Evolutionary conservation across 2,329 filamentous ascomycete genomes (phyloP), one percentile per base, ranked within the genome.

Genomic region (Ceratocystis variospora): DNA sequence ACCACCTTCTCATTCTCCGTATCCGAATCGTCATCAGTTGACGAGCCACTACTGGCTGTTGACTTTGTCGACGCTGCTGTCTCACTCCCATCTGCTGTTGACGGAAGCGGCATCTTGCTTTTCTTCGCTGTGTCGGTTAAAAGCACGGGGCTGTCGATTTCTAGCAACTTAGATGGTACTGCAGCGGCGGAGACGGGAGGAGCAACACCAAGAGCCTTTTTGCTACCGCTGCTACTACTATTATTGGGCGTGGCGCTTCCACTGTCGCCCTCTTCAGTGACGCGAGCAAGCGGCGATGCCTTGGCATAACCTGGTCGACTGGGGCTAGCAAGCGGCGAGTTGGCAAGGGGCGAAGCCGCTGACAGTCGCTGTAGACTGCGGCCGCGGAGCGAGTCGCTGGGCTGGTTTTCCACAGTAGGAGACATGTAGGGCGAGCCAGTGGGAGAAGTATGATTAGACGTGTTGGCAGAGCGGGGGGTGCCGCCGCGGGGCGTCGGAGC

Each of bases 251-350:
- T 62, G 48, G 41, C 45, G 46, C 25, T 50, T 8, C 44, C 22
- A 22, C 53, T 31, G 28, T 65, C 66, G 46, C 61, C 72, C 74
- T 93, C 89, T 75, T 93, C 89, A 0, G 87, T 83, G 15, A 93
- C 89, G 69, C 87, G 81, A 62, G 87, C 87, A 67, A 93, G 77
- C 17, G 88, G 88, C 70, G 86, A 89, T 15, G 86, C 81, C 71
- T 90, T 86, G 70, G 84, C 83, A 68, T 82, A 84, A 12, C 83
- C 81, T 1, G 87, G 82, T 67, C 83, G 79, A 73, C 84, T 88
- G 22, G 87, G 85, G 70, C 85, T 88, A 8, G 79, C 78, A 69
- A 82, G 79, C 2, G 85, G 84, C 31, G 85, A 86, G 63, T 57
- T 57, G 25, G 53, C 53, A 31, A 57, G 53, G 15, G 53, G 53